Evolutionary conservation across 306 rosid genomes (phyloP).

Genomic region (Sophora flavescens): DNA sequence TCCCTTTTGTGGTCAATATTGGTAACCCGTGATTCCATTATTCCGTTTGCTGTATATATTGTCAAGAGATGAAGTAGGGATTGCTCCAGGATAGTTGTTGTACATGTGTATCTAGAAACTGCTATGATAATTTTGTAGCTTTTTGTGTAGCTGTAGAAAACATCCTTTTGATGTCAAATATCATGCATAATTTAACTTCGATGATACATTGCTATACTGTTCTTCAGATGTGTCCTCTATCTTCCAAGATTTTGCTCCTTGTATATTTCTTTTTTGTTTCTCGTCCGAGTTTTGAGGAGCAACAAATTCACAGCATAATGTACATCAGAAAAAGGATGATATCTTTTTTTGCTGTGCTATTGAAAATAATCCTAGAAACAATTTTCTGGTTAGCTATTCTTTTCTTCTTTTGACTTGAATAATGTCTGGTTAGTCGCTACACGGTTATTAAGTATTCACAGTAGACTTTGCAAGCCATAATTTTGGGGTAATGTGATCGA

Average conservation of each 20-base stretch:
- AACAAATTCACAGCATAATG: neutral
- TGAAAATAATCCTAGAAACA: neutral
- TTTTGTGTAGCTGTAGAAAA: constrained; percentile 46
- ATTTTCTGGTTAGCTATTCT: no score
- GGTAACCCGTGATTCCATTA: constrained; percentile 68
- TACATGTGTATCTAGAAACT: constrained; percentile 48
- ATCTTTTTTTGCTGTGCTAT: neutral
- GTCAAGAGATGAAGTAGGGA: constrained; percentile 44
- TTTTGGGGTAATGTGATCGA: neutral
- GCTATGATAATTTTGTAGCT: constrained; percentile 52
- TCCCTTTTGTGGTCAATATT: constrained; percentile 85
- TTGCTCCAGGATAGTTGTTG: constrained; percentile 56
- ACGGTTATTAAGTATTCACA: neutral
- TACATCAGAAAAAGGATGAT: neutral
- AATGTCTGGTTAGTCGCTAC: neutral
- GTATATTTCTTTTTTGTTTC: neutral
- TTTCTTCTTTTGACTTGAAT: neutral
- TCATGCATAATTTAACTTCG: constrained; percentile 37
- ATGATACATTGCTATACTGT: constrained; percentile 6
- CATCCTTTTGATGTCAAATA: constrained; percentile 43
- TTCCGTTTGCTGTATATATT: constrained; percentile 51
- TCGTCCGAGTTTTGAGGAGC: neutral
- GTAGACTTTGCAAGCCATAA: neutral
- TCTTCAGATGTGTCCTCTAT: constrained; percentile 4
- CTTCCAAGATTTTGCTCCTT: neutral